phyloP scores from a whole-genome alignment of 441 rosid species.

The Adansonia rubrostipa region DNA sequence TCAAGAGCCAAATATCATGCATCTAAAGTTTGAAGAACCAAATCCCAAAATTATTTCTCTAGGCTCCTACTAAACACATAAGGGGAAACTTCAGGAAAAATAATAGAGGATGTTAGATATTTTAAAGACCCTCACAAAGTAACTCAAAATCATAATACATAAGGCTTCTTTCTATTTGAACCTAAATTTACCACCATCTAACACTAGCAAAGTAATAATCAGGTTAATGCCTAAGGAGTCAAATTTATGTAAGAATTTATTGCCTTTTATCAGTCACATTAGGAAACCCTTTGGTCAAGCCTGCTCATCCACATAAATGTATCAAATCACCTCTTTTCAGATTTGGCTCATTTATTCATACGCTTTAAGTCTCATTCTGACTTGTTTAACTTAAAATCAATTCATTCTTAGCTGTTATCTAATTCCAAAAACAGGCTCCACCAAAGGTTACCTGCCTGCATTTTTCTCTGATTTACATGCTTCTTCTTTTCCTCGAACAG shows the following conservation, averaged over 20 bases:
- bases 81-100: not conserved
- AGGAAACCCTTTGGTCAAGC: not conserved
- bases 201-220: not conserved
- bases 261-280: not conserved
- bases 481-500: not conserved
- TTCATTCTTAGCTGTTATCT: constrained; percentile 11
- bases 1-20: not conserved
- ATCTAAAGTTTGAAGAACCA: not conserved
- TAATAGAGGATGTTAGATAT: not conserved
- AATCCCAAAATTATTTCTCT: not conserved
- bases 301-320: not conserved
- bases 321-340: not conserved
- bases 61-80: not conserved
- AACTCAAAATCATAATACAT: not conserved
- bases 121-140: not conserved
- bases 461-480: constrained; percentile 1
- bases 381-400: constrained; percentile 9
- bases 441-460: not conserved
- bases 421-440: constrained; percentile 5
- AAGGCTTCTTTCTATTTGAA: not conserved
- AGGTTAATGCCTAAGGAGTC: not conserved
- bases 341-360: not conserved
- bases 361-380: constrained; percentile 18
- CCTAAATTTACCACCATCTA: not conserved
- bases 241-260: not conserved